These are phyloP conservation scores for Plasmodium vivax DNA, from an alignment of 169 alveolate genomes.

Conservation along the genomic window DNA sequence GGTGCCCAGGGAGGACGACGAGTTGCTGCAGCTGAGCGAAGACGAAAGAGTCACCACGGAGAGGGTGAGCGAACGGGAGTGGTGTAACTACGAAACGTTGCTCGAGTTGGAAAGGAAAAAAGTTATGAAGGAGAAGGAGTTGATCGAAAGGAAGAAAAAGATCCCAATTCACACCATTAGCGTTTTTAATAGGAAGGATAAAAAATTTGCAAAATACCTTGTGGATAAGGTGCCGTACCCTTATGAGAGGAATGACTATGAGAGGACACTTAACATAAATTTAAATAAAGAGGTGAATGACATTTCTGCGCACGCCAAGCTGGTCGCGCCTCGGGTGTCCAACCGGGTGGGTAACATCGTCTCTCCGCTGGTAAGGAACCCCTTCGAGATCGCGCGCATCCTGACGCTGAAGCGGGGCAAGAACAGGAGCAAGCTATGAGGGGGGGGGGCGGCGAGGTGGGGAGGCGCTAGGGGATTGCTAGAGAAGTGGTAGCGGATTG, in stretches of 20 bases:
- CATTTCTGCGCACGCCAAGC: background rate
- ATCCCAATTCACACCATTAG: slow-evolving; percentile 52
- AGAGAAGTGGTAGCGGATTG: background rate
- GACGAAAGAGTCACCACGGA: slow-evolving; percentile 16
- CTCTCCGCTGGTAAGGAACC: slow-evolving; percentile 22
- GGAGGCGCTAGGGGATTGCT: background rate
- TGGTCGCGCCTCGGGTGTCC: slow-evolving; percentile 30
- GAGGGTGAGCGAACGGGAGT: slow-evolving; percentile 6
- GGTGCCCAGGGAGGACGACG: slow-evolving; percentile 20
- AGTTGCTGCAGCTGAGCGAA: slow-evolving; percentile 34
- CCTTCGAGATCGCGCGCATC: slow-evolving; percentile 34
- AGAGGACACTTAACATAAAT: slow-evolving; percentile 42
- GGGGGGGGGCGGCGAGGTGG: too few species aligned
- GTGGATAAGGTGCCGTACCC: slow-evolving; percentile 58
- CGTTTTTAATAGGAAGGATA: slow-evolving; percentile 26
- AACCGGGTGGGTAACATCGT: slow-evolving; percentile 47
- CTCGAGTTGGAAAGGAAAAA: slow-evolving; percentile 31
- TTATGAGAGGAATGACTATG: slow-evolving; percentile 16
- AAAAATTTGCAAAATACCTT: slow-evolving; percentile 35
- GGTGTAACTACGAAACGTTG: slow-evolving; percentile 65
- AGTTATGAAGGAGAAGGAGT: slow-evolving; percentile 42
- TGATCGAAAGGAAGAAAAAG: slow-evolving; percentile 43
- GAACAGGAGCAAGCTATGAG: slow-evolving; percentile 14
- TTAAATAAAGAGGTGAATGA: slow-evolving; percentile 52
- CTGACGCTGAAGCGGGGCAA: slow-evolving; percentile 20